phyloP scores from a whole-genome alignment of 2,329 filamentous ascomycete species.

The Microcyclospora tardicrescens region DNA sequence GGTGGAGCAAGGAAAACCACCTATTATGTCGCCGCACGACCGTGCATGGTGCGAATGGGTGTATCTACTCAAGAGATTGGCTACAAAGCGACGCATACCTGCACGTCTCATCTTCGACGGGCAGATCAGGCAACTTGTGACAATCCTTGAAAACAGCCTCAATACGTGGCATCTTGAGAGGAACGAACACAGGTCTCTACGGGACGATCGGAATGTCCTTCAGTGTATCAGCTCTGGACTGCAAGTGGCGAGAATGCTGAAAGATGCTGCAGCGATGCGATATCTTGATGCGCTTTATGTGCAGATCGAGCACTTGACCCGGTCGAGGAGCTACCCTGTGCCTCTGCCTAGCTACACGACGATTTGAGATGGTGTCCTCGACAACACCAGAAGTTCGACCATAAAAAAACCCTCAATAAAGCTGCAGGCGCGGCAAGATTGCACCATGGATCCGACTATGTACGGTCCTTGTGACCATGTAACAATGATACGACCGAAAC shows the following conservation, averaged over 20 bases:
- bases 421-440: no score
- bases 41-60: slow-evolving; percentile 90
- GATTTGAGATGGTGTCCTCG: no score
- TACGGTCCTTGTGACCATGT: no score
- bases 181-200: slow-evolving; percentile 68
- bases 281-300: slow-evolving; percentile 71
- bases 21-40: slow-evolving; percentile 60
- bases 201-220: slow-evolving; percentile 79
- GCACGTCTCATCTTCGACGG: slow-evolving; percentile 71
- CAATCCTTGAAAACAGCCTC: slow-evolving; percentile 74
- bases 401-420: no score
- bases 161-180: slow-evolving; percentile 80
- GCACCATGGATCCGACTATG: no score
- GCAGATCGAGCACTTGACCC: slow-evolving; percentile 66
- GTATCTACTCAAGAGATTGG: slow-evolving; percentile 70
- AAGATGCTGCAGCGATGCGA: slow-evolving; percentile 72
- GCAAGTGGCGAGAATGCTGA: slow-evolving; percentile 76
- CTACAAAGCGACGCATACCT: slow-evolving; percentile 74
- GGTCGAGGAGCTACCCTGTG: slow-evolving; percentile 23
- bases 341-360: no score
- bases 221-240: slow-evolving; percentile 78
- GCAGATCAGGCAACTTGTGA: slow-evolving; percentile 84
- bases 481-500: no score
- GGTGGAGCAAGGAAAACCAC: slow-evolving; percentile 67
- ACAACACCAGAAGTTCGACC: no score